Percentiles rank a stretch among this genome's conserved stretches.
phyloP scores from a whole-genome alignment of 805 yeast species.

The Suhomyces tanzawaensis region DNA sequence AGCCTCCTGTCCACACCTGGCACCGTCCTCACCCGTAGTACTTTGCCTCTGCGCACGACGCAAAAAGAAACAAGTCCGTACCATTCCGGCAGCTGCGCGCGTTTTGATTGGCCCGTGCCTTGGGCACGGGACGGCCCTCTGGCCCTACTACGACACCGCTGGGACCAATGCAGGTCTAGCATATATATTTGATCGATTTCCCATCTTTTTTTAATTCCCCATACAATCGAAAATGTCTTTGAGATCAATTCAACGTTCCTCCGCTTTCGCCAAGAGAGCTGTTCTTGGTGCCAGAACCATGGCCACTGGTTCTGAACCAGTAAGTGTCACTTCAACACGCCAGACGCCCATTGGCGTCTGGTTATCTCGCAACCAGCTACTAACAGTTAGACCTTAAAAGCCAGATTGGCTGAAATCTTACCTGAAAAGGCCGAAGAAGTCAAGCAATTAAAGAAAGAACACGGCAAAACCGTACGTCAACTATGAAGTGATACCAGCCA shows the following conservation, averaged over 20 bases:
- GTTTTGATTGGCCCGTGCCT: constrained; percentile 7
- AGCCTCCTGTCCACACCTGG: background rate
- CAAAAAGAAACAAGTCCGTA: constrained; percentile 5
- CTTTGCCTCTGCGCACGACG: constrained; percentile 2
- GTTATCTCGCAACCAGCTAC: too few species aligned
- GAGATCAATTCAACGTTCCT: constrained; percentile 37
- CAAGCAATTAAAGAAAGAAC: constrained; percentile 82
- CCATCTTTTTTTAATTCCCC: constrained; percentile 7
- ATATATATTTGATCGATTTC: constrained; percentile 11
- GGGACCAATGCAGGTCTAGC: background rate
- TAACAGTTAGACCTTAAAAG: constrained; percentile 69
- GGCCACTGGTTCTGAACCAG: constrained; percentile 40
- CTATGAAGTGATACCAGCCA: constrained; percentile 7
- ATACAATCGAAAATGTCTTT: constrained; percentile 12
- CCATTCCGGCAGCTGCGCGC: constrained; percentile 4
- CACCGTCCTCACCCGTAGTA: background rate
- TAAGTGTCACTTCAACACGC: constrained; percentile 7
- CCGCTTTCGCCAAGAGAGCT: constrained; percentile 27
- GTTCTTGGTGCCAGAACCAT: constrained; percentile 25
- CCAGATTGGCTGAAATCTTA: constrained; percentile 87
- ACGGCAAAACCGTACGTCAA: constrained; percentile 79
- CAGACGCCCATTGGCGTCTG: too few species aligned
- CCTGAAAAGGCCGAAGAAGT: constrained; percentile 92
- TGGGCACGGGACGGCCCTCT: constrained; percentile 9
- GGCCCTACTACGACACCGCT: background rate